Conservation (phyloP, 495 filamentous ascomycete species). For the Cercophora newfieldiana region DNA sequence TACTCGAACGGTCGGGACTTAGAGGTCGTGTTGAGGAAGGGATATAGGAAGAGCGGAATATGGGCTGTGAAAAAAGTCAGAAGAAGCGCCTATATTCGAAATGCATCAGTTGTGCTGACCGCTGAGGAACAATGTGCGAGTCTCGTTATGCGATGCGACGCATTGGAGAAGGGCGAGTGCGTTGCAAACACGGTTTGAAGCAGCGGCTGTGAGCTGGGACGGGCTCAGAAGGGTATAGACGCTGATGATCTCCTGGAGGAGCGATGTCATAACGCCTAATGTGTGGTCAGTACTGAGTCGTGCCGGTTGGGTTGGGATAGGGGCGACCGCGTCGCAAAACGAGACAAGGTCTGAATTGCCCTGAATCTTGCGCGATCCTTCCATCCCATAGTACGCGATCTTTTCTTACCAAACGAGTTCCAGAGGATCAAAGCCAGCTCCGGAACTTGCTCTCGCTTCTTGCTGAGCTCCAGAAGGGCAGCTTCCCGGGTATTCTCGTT, state of each 20-base stretch:
- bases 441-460: slow-evolving; percentile 97
- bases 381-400: neutral
- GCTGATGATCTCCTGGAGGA: slow-evolving; percentile 98
- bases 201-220: slow-evolving; percentile 92
- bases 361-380: too few species aligned
- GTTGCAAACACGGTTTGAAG: slow-evolving; percentile 97
- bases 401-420: slow-evolving; percentile 89
- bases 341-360: too few species aligned
- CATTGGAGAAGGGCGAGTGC: slow-evolving; percentile 95
- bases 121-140: slow-evolving; percentile 84
- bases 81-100: neutral
- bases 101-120: slow-evolving; percentile 54
- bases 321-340: neutral
- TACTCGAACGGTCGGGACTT: slow-evolving; percentile 99
- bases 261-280: slow-evolving; percentile 93
- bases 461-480: slow-evolving; percentile 93
- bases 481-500: slow-evolving; percentile 84
- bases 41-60: slow-evolving; percentile 96
- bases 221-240: slow-evolving; percentile 97
- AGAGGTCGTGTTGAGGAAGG: slow-evolving; percentile 97
- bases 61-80: slow-evolving; percentile 64
- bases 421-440: slow-evolving; percentile 95
- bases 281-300: neutral
- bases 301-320: neutral
- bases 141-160: slow-evolving; percentile 97